These are phyloP conservation scores for Leptographium wingfieldii DNA, from an alignment of 2,329 filamentous ascomycete species.

Conservation along the genomic window DNA sequence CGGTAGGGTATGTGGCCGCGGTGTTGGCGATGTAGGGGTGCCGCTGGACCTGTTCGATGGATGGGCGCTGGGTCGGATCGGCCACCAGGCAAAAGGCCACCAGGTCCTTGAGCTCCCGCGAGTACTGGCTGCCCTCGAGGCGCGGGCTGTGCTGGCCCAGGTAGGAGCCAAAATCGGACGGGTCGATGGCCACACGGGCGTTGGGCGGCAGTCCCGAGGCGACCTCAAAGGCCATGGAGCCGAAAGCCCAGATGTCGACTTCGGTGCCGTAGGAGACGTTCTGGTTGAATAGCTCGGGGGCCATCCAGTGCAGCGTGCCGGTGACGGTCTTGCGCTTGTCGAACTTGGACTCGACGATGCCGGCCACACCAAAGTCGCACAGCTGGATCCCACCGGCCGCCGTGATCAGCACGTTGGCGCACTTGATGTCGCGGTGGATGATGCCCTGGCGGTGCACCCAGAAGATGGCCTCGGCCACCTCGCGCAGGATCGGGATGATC, in stretches of 20 bases:
- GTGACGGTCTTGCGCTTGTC: constrained; percentile 72
- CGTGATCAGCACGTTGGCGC: constrained; percentile 68
- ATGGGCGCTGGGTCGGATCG: constrained; percentile 54
- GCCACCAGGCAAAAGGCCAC: constrained; percentile 62
- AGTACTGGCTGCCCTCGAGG: constrained; percentile 60
- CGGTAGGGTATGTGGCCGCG: constrained; percentile 48
- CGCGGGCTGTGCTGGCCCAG: constrained; percentile 51
- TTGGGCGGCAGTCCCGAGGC: constrained; percentile 67
- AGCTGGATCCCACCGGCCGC: constrained; percentile 68
- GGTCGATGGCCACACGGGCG: constrained; percentile 33
- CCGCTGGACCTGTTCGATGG: constrained; percentile 54
- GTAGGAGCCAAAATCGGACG: constrained; percentile 40
- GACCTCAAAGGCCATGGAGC: constrained; percentile 69
- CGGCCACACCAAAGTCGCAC: constrained; percentile 76
- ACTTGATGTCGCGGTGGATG: constrained; percentile 61
- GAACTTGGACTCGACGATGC: constrained; percentile 60
- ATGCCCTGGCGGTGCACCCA: constrained; percentile 59
- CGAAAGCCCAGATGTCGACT: constrained; percentile 77
- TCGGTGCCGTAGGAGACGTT: constrained; percentile 52
- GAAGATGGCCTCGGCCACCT: constrained; percentile 51
- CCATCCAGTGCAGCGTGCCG: constrained; percentile 80
- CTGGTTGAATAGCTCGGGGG: constrained; percentile 60
- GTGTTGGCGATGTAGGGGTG: constrained; percentile 58
- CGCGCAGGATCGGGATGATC: constrained; percentile 41
- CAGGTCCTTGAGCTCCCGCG: constrained; percentile 53